Conservation (phyloP, 441 rosid genomes). For the Isatis lusitanica region DNA sequence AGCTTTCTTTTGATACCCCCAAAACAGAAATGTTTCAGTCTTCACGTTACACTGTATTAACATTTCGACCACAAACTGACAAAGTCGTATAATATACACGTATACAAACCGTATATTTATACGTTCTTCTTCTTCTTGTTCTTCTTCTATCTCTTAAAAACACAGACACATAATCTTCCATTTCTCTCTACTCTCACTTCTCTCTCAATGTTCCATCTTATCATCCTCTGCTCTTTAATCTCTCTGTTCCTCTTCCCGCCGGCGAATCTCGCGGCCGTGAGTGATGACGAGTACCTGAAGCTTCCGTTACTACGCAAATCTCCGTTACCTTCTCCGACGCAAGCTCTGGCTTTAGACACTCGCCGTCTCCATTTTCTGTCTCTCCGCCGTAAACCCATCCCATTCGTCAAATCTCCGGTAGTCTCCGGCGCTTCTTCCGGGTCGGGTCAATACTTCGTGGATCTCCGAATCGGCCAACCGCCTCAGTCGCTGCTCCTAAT, state of each 20-base stretch:
- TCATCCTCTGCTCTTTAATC: conserved; percentile 24
- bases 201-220: conserved; percentile 16
- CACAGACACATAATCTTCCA: neutral
- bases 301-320: conserved; percentile 63
- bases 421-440: conserved; percentile 74
- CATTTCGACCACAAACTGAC: conserved; percentile 28
- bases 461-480: conserved; percentile 71
- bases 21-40: conserved; percentile 22
- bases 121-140: conserved; percentile 16
- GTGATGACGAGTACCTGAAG: conserved; percentile 42
- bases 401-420: conserved; percentile 50
- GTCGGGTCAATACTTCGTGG: conserved; percentile 78
- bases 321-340: conserved; percentile 46
- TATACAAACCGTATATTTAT: conserved; percentile 19
- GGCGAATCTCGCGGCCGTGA: conserved; percentile 20
- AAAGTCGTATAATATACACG: conserved; percentile 10
- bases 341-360: conserved; percentile 47
- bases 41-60: conserved; percentile 34
- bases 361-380: conserved; percentile 47
- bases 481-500: conserved; percentile 70
- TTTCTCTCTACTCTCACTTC: conserved; percentile 17
- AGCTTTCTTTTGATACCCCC: conserved; percentile 26
- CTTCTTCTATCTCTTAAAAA: conserved; percentile 20
- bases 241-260: conserved; percentile 33
- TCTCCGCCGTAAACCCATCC: conserved; percentile 28